A percentile compares a stretch with the other conserved stretches of the same genome.
Evolutionary conservation across 305 asterid genomes (phyloP).

Genomic region (Fraxinus sp.): DNA sequence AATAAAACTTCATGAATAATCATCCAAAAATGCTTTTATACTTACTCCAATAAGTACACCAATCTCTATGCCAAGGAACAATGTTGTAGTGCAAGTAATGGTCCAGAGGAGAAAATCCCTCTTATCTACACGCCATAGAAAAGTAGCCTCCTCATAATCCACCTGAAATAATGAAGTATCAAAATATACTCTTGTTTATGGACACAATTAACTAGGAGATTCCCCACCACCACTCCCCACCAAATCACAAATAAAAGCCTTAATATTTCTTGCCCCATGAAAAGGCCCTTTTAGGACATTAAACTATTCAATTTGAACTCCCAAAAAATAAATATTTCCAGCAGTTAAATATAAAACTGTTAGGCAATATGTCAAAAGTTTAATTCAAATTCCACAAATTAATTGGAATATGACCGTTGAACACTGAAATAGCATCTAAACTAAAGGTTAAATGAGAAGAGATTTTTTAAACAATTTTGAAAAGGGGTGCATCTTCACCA

Average conservation of each 20-base stretch:
- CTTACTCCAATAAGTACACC: constrained; percentile 97
- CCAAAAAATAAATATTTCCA: neutral
- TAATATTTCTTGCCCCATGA: neutral
- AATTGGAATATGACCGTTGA: neutral
- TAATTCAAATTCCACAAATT: constrained; percentile 3
- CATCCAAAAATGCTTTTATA: constrained; percentile 16
- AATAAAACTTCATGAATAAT: constrained; percentile 13
- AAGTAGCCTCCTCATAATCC: constrained; percentile 92
- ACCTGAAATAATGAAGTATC: constrained; percentile 55
- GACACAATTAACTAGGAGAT: neutral
- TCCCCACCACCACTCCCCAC: neutral
- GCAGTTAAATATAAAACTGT: neutral
- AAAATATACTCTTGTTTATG: constrained; percentile 7
- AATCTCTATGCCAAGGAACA: constrained; percentile 94
- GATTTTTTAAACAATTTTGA: neutral
- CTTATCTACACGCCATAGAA: constrained; percentile 94
- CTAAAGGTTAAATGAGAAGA: neutral
- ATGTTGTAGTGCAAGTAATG: constrained; percentile 74
- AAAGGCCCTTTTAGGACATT: constrained; percentile 4
- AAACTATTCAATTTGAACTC: neutral
- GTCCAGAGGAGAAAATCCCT: constrained; percentile 88
- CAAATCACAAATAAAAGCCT: neutral
- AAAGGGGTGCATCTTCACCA: neutral
- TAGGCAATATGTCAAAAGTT: neutral
- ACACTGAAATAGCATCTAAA: neutral